Conservation (phyloP, 1,139 yeast species). For the Geotrichum carabidarum region DNA sequence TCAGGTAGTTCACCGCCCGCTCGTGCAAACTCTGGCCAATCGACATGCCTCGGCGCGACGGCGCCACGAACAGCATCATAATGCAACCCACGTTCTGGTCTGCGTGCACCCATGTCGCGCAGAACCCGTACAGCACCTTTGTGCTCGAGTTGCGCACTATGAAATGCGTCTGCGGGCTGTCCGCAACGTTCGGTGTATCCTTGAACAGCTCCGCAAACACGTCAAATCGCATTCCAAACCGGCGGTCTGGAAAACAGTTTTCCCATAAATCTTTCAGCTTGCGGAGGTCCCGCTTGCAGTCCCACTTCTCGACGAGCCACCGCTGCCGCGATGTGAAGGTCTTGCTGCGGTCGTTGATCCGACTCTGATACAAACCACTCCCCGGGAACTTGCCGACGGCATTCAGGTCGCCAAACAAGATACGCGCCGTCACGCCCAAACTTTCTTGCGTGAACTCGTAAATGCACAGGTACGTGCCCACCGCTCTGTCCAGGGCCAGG, state of each 20-base stretch:
- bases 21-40: slow-evolving; percentile 56
- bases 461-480: slow-evolving; percentile 57
- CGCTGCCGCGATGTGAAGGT: slow-evolving; percentile 30
- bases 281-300: slow-evolving; percentile 49
- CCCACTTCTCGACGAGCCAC: slow-evolving; percentile 61
- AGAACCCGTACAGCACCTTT: slow-evolving; percentile 53
- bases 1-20: slow-evolving; percentile 51
- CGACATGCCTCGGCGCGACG: slow-evolving; percentile 52
- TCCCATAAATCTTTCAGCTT: slow-evolving; percentile 45
- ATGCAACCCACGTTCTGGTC: slow-evolving; percentile 44
- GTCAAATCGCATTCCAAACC: slow-evolving; percentile 9
- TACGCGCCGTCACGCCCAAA: slow-evolving; percentile 47
- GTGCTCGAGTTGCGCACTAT: slow-evolving; percentile 57
- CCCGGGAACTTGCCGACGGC: slow-evolving; percentile 61
- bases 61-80: slow-evolving; percentile 51
- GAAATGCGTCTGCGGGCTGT: slow-evolving; percentile 42
- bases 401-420: slow-evolving; percentile 51
- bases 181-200: background rate
- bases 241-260: slow-evolving; percentile 29
- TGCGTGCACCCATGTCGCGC: slow-evolving; percentile 52
- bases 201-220: background rate
- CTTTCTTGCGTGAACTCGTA: slow-evolving; percentile 57
- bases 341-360: slow-evolving; percentile 25
- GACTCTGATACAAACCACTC: slow-evolving; percentile 31
- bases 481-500: slow-evolving; percentile 50